Percentiles rank a stretch among this genome's conserved stretches.
Conservation (phyloP, 139 green algal species). For the Trebouxia sp. region DNA sequence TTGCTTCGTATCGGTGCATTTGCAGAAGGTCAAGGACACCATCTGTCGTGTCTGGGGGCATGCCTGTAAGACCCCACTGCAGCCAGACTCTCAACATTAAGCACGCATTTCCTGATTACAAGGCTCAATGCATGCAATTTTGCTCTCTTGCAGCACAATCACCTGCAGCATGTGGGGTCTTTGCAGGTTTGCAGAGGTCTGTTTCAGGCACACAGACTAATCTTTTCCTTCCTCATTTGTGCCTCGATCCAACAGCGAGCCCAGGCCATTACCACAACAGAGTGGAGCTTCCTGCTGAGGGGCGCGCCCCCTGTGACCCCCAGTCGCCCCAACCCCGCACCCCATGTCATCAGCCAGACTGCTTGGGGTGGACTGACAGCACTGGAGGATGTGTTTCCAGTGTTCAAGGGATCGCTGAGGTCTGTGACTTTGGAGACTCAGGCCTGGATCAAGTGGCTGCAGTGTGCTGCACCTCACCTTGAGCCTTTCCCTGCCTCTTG, state of each 20-base stretch:
- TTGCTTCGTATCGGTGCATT: too few species aligned
- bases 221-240: constrained; percentile 81
- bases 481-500: background rate
- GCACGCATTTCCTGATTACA: too few species aligned
- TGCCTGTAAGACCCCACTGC: too few species aligned
- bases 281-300: constrained; percentile 83
- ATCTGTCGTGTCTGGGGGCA: too few species aligned
- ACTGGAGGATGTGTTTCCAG: constrained; percentile 9
- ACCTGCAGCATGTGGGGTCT: background rate
- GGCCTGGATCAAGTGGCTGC: constrained; percentile 19
- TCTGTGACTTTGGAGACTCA: background rate
- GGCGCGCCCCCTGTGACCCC: constrained; percentile 30
- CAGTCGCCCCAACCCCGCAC: background rate
- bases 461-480: background rate
- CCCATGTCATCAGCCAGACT: background rate
- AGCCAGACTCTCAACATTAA: too few species aligned
- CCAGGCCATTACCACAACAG: constrained; percentile 15
- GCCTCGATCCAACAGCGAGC: constrained; percentile 43
- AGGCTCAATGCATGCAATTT: too few species aligned
- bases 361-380: background rate
- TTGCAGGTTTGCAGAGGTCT: constrained; percentile 55
- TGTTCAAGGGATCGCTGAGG: background rate
- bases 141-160: too few species aligned
- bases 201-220: constrained; percentile 78
- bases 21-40: too few species aligned